phyloP scores from a whole-genome alignment of 1,284 basidiomycete species.

The Athelia psychrophila region DNA sequence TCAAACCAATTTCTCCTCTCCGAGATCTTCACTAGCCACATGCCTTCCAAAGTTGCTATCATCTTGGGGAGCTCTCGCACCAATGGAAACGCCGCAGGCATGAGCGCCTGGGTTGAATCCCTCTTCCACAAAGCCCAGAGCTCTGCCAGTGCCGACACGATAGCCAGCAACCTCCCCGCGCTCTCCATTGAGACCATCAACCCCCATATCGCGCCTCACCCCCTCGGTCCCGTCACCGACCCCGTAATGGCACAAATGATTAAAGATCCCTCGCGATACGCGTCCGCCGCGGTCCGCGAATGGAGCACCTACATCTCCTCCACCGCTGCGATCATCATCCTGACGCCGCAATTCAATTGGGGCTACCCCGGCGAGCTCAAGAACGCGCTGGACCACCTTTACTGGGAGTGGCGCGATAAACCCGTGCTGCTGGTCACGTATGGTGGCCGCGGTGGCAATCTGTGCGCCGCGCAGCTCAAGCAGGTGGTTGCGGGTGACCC shows the following conservation, averaged over 20 bases:
- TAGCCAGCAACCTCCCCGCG: slow-evolving; percentile 14
- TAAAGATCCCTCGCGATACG: slow-evolving; percentile 23
- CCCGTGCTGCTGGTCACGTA: not conserved
- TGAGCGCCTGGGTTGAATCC: not conserved
- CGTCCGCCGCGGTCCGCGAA: not conserved
- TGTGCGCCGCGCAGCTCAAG: slow-evolving; percentile 2
- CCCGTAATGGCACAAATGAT: slow-evolving; percentile 28
- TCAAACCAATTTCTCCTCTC: no score
- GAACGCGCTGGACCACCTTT: not conserved
- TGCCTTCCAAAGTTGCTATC: not conserved
- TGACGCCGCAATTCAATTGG: not conserved
- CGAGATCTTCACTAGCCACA: no score
- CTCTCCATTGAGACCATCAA: slow-evolving; percentile 13
- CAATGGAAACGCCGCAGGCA: not conserved
- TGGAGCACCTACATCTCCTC: not conserved
- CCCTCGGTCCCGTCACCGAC: slow-evolving; percentile 23
- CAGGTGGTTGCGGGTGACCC: no score
- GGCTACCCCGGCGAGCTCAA: not conserved
- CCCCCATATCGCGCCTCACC: slow-evolving; percentile 10
- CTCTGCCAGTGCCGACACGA: slow-evolving; percentile 4
- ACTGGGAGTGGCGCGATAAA: not conserved
- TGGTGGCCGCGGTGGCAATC: not conserved
- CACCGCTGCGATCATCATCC: not conserved
- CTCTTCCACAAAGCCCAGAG: not conserved
- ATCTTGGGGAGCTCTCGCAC: not conserved